phyloP scores from a whole-genome alignment of 2,329 filamentous ascomycete genomes.

The Claviceps capensis region DNA sequence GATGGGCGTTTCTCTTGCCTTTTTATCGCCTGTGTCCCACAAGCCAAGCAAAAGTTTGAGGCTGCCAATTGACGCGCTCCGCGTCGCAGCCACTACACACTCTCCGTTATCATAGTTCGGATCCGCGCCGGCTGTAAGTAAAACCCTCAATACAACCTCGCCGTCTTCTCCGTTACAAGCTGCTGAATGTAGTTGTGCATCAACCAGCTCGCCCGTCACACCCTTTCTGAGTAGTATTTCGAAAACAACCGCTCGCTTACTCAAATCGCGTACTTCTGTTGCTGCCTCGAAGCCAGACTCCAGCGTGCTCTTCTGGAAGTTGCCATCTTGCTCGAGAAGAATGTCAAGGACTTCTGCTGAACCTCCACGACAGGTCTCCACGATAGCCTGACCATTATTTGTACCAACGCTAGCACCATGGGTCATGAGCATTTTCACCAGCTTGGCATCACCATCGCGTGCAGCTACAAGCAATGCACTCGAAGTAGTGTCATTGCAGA shows the following conservation, averaged over 20 bases:
- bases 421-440: slow-evolving; percentile 36
- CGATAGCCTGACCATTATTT: slow-evolving; percentile 37
- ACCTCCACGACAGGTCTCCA: slow-evolving; percentile 39
- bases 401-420: slow-evolving; percentile 38
- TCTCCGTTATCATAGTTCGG: slow-evolving; percentile 42
- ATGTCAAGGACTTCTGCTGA: slow-evolving; percentile 35
- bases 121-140: slow-evolving; percentile 39
- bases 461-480: slow-evolving; percentile 37
- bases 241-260: slow-evolving; percentile 34
- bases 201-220: slow-evolving; percentile 35
- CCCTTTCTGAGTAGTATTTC: slow-evolving; percentile 35
- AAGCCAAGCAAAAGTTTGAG: slow-evolving; percentile 39
- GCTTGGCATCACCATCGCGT: slow-evolving; percentile 36
- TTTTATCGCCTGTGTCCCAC: slow-evolving; percentile 23
- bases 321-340: slow-evolving; percentile 28
- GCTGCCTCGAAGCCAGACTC: slow-evolving; percentile 41
- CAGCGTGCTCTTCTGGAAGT: slow-evolving; percentile 28
- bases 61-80: slow-evolving; percentile 34
- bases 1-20: slow-evolving; percentile 18
- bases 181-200: slow-evolving; percentile 39
- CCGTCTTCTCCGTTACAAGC: slow-evolving; percentile 36
- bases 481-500: slow-evolving; percentile 31
- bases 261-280: slow-evolving; percentile 36
- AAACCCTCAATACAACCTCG: slow-evolving; percentile 32
- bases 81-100: slow-evolving; percentile 39